Evolutionary conservation across 495 filamentous ascomycete species (phyloP).

Genomic region (Xeromyces bisporus): DNA sequence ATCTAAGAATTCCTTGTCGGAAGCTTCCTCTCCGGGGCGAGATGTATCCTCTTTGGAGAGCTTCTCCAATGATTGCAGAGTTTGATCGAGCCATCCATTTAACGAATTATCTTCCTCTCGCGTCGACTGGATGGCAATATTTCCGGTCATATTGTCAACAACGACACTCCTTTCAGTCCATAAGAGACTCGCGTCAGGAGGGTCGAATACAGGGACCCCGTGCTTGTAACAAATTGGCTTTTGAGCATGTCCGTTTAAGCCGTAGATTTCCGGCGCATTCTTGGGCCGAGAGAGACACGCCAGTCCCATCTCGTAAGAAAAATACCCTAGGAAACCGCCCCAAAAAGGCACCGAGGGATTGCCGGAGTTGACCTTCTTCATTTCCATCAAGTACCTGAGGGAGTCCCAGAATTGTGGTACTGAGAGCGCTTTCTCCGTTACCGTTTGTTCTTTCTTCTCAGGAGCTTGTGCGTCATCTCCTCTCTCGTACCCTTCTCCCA

Average conservation of each 20-base stretch:
- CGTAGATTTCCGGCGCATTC: slow-evolving; percentile 1
- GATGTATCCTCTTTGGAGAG: neutral
- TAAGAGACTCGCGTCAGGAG: slow-evolving; percentile 57
- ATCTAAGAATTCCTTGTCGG: slow-evolving; percentile 13
- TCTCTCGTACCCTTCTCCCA: slow-evolving; percentile 2
- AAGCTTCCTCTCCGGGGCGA: slow-evolving; percentile 1
- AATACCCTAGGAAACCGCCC: slow-evolving; percentile 80
- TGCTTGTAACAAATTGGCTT: slow-evolving; percentile 1
- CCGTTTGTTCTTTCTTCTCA: neutral
- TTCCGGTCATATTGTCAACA: slow-evolving; percentile 48
- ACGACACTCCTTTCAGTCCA: slow-evolving; percentile 71
- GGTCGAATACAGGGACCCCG: slow-evolving; percentile 17
- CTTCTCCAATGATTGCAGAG: slow-evolving; percentile 10
- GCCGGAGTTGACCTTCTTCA: slow-evolving; percentile 27
- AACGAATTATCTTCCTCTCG: slow-evolving; percentile 19
- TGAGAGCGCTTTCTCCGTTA: slow-evolving; percentile 9
- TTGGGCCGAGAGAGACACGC: slow-evolving; percentile 23
- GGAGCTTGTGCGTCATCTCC: neutral
- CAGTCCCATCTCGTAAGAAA: slow-evolving; percentile 77
- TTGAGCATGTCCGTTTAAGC: slow-evolving; percentile 1
- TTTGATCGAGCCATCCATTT: slow-evolving; percentile 23
- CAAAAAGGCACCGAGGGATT: slow-evolving; percentile 46
- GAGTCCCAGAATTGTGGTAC: slow-evolving; percentile 26
- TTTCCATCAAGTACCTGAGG: slow-evolving; percentile 36
- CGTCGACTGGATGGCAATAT: slow-evolving; percentile 47